Evolutionary conservation across 768 basidiomycete species (phyloP), one percentile per base, ranked within the genome.

Genomic region (Auriscalpium vulgare): DNA sequence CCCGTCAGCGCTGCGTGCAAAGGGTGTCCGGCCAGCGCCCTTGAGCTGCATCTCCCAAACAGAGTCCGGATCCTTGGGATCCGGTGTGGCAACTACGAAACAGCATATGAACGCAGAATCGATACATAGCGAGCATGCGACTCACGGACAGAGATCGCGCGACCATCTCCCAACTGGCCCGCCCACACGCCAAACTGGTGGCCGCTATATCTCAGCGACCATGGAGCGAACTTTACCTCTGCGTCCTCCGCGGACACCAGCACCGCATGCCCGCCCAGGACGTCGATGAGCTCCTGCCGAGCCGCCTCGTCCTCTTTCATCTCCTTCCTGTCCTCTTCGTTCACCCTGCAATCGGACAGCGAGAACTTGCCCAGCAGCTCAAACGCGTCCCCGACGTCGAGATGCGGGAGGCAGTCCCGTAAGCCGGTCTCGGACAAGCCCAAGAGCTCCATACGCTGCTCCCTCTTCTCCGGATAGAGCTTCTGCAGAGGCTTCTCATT

Each of bases 111-210:
- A 23, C 40, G 5, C 5, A 47, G 21, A 16, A 45, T 19, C 37
- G 10, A 37, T 36, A 60, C 37, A 38, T 6, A 43, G 6, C 14
- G 14, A 23, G 8, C 23, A 56, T 46, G 50, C 6, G 49, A 71
- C 80, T 60, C 62, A 83, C 83, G 71, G 51, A 99, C 81, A 9
- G 89, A 90, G n/a, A 92, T 90, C 1, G 97, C 95, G 16, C 97
- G 79, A 0, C 97, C 97, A 64, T 98, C 95, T 11, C 97, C 97
- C 4, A 99, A 77, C 67, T 97, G 97, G 23, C 94, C 93, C 1
- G 97, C 95, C 85, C 88, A 97, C 3, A 66, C 71, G 0, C 92
- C 91, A 64, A 93, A 94, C 63, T 93, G 91, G 65, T 92, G 90
- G 0, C 94, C 95, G 59, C 88, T 91, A 67, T 97, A 98, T 14